phyloP scores from a whole-genome alignment of 768 basidiomycete genomes.

The Tricholomella constricta region DNA sequence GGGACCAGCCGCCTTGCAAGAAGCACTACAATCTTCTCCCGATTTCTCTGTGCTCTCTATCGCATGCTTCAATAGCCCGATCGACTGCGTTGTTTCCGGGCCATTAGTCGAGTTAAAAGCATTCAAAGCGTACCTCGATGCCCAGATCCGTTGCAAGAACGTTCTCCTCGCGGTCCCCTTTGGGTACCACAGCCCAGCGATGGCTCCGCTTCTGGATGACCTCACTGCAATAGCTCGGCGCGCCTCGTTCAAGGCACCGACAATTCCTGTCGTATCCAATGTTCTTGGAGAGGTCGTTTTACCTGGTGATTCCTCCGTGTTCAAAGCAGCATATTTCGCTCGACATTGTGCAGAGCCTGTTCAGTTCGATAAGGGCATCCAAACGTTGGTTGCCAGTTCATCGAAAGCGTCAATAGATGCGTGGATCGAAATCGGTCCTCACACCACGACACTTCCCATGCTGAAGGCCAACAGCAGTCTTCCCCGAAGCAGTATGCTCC shows the following conservation, averaged over 20 bases:
- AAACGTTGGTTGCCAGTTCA: constrained; percentile 33
- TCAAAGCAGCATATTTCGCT: constrained; percentile 54
- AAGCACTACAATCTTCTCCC: constrained; percentile 33
- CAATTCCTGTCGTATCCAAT: constrained; percentile 64
- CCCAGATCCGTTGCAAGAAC: constrained; percentile 36
- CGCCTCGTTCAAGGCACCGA: constrained; percentile 46
- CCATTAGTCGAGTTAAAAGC: constrained; percentile 41
- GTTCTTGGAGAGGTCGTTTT: constrained; percentile 54
- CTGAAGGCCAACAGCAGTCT: constrained; percentile 43
- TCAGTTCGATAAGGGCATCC: constrained; percentile 52
- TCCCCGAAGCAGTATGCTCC: constrained; percentile 33
- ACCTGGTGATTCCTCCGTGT: constrained; percentile 51
- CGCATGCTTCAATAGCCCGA: constrained; percentile 64
- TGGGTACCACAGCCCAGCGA: constrained; percentile 68
- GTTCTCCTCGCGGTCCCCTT: constrained; percentile 54
- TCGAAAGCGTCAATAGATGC: constrained; percentile 34
- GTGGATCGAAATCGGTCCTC: constrained; percentile 73
- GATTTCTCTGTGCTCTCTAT: constrained; percentile 43
- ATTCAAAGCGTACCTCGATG: constrained; percentile 45
- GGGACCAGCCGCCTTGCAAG: constrained; percentile 32
- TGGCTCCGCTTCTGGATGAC: constrained; percentile 57
- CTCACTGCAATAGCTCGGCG: constrained; percentile 41
- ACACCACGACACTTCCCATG: constrained; percentile 58
- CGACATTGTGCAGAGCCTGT: constrained; percentile 63
- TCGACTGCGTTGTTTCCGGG: constrained; percentile 63